A percentile compares a stretch with the other conserved stretches of the same genome.
Conservation (phyloP, 108 stramenopile genomes). For the Phaeodactylum tricornutum region DNA sequence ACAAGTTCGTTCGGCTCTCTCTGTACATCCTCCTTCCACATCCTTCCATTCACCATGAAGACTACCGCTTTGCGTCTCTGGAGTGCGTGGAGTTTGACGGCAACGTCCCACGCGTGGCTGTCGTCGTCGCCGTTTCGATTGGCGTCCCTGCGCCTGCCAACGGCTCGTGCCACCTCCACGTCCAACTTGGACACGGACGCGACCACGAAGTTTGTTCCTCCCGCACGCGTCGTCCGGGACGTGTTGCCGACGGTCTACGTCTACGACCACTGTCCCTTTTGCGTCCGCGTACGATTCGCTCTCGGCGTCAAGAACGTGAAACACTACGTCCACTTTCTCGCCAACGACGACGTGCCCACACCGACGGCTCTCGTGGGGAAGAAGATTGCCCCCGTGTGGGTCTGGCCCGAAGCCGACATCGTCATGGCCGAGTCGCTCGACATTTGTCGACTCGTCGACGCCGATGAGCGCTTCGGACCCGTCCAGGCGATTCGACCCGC, state of each 20-base stretch:
- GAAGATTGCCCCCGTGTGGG: conserved; percentile 94
- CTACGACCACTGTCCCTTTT: conserved; percentile 98
- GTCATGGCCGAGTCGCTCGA: conserved; percentile 93
- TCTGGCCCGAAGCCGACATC: conserved; percentile 71
- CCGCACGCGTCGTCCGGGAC: conserved; percentile 30
- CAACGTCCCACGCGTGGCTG: background rate
- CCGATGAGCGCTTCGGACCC: conserved; percentile 84
- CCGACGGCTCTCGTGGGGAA: conserved; percentile 89
- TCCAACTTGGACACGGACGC: too few relatives aligned
- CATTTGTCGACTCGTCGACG: conserved; percentile 80
- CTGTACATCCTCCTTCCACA: too few relatives aligned
- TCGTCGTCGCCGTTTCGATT: background rate
- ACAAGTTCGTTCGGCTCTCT: too few relatives aligned
- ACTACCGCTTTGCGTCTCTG: too few relatives aligned
- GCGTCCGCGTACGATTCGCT: conserved; percentile 89
- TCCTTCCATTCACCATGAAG: too few relatives aligned
- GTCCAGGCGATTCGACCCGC: conserved; percentile 51
- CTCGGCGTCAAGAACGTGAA: conserved; percentile 90
- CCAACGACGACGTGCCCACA: conserved; percentile 89
- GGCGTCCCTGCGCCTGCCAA: background rate
- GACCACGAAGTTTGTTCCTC: too few relatives aligned
- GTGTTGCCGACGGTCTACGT: conserved; percentile 76
- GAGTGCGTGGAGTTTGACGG: too few relatives aligned
- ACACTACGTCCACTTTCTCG: conserved; percentile 79
- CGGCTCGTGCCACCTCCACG: too few relatives aligned